phyloP scores from a whole-genome alignment of 2,329 filamentous ascomycete genomes.

The Scleromitrula shiraiana region DNA sequence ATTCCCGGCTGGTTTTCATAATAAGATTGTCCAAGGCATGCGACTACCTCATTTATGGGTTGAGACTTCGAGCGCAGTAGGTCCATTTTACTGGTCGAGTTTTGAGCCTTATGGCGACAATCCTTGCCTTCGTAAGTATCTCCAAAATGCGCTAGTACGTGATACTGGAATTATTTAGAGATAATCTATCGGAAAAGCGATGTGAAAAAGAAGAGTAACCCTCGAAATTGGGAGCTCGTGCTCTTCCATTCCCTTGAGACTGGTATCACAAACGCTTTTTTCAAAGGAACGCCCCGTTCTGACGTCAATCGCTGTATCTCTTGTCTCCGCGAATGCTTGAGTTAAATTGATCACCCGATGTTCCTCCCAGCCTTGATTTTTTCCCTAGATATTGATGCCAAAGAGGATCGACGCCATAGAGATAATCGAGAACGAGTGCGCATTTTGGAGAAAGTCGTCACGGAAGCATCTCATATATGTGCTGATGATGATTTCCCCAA shows the following conservation, averaged over 20 bases:
- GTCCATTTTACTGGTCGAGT: constrained; percentile 55
- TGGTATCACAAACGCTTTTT: constrained; percentile 50
- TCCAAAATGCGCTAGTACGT: neutral
- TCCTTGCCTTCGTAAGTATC: constrained; percentile 46
- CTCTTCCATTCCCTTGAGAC: constrained; percentile 50
- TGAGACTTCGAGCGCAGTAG: constrained; percentile 51
- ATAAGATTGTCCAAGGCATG: constrained; percentile 47
- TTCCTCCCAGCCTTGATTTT: constrained; percentile 54
- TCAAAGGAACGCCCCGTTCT: constrained; percentile 53
- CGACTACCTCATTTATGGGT: constrained; percentile 50
- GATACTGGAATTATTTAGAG: constrained; percentile 32
- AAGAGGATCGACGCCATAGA: constrained; percentile 50
- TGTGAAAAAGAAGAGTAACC: constrained; percentile 55
- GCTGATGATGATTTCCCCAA: constrained; percentile 43
- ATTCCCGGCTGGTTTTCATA: constrained; percentile 41
- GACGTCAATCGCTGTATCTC: constrained; percentile 43
- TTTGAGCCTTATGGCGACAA: constrained; percentile 49
- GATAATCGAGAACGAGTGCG: constrained; percentile 55
- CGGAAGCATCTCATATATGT: constrained; percentile 40
- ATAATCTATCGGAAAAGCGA: constrained; percentile 59
- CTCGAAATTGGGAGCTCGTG: constrained; percentile 58
- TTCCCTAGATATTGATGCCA: constrained; percentile 48
- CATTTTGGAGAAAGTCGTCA: constrained; percentile 53
- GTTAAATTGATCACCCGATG: constrained; percentile 50
- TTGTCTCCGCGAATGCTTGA: constrained; percentile 44